Evolutionary conservation across 2,329 filamentous ascomycete genomes (phyloP), one percentile per base, ranked within the genome.

Genomic region (Microdochium nivale): DNA sequence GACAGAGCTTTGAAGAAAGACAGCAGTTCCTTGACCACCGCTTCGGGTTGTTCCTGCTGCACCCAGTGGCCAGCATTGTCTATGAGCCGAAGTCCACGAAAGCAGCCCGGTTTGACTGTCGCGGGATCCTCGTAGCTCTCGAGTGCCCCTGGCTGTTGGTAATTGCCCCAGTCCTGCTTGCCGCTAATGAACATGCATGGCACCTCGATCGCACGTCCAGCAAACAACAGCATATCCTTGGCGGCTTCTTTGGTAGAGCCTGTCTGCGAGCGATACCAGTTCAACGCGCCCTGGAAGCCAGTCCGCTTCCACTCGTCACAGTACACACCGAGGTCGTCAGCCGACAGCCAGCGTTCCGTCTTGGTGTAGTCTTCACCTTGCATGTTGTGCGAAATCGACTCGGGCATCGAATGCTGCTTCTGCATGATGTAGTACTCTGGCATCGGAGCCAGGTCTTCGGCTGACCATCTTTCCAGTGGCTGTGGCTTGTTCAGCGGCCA

Each of bases 401-500:
- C 70, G 0, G 81, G 80, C 79, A 88, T 86, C 1, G 74, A 76
- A 9, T 71, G 67, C 47, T 76, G 60, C 2, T 75, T 63, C 1
- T 74, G 78, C 82, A 88, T 84, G 58, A 87, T 74, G 66, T 88
- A 88, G 69, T 87, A 87, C 50, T 79, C 71, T 0, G 84, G 84
- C 72, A 88, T 75, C 53, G 77, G 71, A 1, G 72, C 73, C 2
- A 88, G 62, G 46, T 83, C 77, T 13, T 69, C 62, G 0, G 82
- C 83, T 2, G 67, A 74, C 81, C 81, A 86, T 2, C 65, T 69
- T 13, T 67, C 56, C 4, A 87, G 68, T 0, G 79, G 73, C 27
- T 70, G 68, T 0, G 83, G 80, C 1, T 72, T 59, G 58, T 83
- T 83, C 3, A 71, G 69, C 3, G 65, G 59, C 79, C 80, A 86